These are phyloP conservation scores for Phytophthora pinifolia DNA, from an alignment of 352 stramenopile species.

Conservation along the genomic window DNA sequence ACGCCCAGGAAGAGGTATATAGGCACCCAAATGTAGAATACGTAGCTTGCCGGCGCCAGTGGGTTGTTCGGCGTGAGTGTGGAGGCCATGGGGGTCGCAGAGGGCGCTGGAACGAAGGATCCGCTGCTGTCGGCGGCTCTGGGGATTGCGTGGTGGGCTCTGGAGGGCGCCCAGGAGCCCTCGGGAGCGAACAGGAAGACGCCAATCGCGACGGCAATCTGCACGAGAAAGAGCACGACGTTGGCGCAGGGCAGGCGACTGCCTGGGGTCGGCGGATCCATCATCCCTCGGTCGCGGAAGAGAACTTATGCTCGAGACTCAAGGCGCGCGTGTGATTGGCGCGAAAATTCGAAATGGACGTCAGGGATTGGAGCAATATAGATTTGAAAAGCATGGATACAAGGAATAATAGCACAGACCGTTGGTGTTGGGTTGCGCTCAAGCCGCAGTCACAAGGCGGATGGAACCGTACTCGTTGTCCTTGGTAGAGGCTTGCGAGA, in stretches of 20 bases:
- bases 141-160: constrained; percentile 1
- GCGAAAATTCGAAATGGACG: constrained; percentile 4
- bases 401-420: neutral
- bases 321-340: constrained; percentile 25
- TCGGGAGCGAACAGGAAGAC: constrained; percentile 38
- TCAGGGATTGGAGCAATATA: constrained; percentile 20
- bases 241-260: constrained; percentile 33
- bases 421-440: neutral
- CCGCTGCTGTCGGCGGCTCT: constrained; percentile 29
- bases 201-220: constrained; percentile 23
- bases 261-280: constrained; percentile 21
- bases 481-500: constrained; percentile 23
- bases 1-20: constrained; percentile 50
- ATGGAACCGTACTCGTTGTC: constrained; percentile 38
- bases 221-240: constrained; percentile 32
- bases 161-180: constrained; percentile 28
- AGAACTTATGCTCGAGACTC: constrained; percentile 1
- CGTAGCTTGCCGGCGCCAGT: constrained; percentile 45
- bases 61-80: constrained; percentile 34
- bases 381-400: too few relatives aligned
- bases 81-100: constrained; percentile 19
- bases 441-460: constrained; percentile 17
- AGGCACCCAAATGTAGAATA: constrained; percentile 54
- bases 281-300: constrained; percentile 17
- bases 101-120: constrained; percentile 14